phyloP scores from a whole-genome alignment of 768 basidiomycete genomes.

The Leccinum truebloodii region DNA sequence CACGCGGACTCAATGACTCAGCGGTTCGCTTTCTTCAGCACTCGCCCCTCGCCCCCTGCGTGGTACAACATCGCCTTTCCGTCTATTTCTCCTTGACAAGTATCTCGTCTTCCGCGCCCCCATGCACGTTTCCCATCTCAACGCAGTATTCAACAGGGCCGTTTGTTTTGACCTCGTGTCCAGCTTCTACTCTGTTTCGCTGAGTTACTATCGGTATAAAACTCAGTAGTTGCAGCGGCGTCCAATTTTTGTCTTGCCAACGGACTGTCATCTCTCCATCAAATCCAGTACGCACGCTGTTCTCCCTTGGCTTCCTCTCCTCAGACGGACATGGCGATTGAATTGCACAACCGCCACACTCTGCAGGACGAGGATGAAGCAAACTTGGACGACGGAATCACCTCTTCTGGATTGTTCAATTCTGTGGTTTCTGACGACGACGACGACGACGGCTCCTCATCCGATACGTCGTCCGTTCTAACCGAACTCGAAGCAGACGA shows the following conservation, averaged over 20 bases:
- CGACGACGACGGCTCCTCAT: conserved; percentile 41
- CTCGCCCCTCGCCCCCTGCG: conserved; percentile 5
- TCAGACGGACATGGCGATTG: conserved; percentile 30
- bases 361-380: conserved; percentile 21
- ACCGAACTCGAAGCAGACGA: conserved; percentile 53
- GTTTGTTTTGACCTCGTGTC: conserved; percentile 37
- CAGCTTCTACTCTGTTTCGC: conserved; percentile 41
- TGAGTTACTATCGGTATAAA: conserved; percentile 42
- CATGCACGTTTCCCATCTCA: conserved; percentile 27
- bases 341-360: conserved; percentile 25
- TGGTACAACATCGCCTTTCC: conserved; percentile 11
- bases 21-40: conserved; percentile 18
- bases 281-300: conserved; percentile 21
- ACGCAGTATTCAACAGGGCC: conserved; percentile 30
- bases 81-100: conserved; percentile 17
- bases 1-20: conserved; percentile 33
- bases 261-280: conserved; percentile 34
- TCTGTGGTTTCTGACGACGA: conserved; percentile 23
- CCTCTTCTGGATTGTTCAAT: conserved; percentile 12
- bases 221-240: conserved; percentile 39
- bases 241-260: conserved; percentile 41
- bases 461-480: conserved; percentile 44
- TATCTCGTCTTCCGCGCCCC: conserved; percentile 15
- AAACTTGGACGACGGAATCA: conserved; percentile 11
- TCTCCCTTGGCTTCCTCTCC: conserved; percentile 9